A percentile compares a stretch with the other conserved stretches of the same genome.
Conservation (phyloP, 1,139 yeast species). For the Hansenula sp. region DNA sequence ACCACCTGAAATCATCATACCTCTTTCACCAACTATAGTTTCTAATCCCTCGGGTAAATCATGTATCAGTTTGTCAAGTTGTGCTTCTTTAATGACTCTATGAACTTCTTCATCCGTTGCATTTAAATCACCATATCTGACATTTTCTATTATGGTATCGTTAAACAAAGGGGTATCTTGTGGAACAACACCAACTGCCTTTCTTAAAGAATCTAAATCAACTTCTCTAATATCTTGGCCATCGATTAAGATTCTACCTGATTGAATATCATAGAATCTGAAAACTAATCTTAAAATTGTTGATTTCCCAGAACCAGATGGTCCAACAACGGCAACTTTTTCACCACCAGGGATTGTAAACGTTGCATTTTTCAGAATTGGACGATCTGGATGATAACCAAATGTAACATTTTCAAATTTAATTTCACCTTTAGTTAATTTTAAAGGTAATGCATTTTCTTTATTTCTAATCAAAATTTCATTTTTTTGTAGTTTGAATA, state of each 20-base stretch:
- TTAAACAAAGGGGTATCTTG: constrained; percentile 97
- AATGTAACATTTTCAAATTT: constrained; percentile 87
- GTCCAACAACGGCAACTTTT: constrained; percentile 92
- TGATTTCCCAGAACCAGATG: constrained; percentile 94
- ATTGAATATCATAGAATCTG: constrained; percentile 80
- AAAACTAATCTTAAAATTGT: constrained; percentile 81
- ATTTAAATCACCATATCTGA: constrained; percentile 76
- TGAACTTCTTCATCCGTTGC: constrained; percentile 74
- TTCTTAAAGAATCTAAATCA: constrained; percentile 71
- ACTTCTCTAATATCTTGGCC: constrained; percentile 84
- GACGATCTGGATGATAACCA: constrained; percentile 87
- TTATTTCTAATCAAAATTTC: constrained; percentile 62
- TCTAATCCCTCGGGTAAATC: constrained; percentile 81
- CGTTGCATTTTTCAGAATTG: constrained; percentile 74
- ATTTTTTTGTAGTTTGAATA: constrained; percentile 77
- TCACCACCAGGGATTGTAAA: constrained; percentile 89
- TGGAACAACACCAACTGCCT: constrained; percentile 86
- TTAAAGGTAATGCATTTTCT: constrained; percentile 55
- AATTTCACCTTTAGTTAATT: constrained; percentile 64
- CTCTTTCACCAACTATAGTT: constrained; percentile 96
- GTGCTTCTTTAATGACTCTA: constrained; percentile 63
- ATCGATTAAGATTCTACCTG: constrained; percentile 79
- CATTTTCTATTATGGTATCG: constrained; percentile 83
- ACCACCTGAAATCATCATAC: constrained; percentile 98
- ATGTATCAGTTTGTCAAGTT: constrained; percentile 56